Percentiles rank a stretch among this genome's conserved stretches.
Evolutionary conservation across 345 rosid species (phyloP).

Genomic region (Brassica carinata): DNA sequence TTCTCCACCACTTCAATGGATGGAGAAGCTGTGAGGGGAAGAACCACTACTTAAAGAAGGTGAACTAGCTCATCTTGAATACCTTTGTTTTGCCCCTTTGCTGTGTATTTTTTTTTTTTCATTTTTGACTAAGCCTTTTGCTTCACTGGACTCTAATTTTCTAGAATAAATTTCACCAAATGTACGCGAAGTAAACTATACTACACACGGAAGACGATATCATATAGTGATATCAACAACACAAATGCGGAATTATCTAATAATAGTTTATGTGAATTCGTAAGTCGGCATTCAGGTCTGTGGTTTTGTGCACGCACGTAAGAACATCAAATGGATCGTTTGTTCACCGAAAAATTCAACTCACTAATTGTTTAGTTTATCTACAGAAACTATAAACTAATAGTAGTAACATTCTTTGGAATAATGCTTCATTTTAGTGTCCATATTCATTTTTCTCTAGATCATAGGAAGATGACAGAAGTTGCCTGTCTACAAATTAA

Average conservation of each 20-base stretch:
- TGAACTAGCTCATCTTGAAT: background rate
- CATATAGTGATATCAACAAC: background rate
- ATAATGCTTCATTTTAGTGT: constrained; percentile 22
- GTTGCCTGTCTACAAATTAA: background rate
- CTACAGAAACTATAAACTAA: background rate
- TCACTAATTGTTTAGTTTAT: constrained; percentile 14
- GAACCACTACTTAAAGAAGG: constrained; percentile 27
- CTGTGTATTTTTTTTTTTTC: background rate
- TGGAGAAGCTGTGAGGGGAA: constrained; percentile 5
- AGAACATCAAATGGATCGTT: background rate
- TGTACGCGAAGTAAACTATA: background rate
- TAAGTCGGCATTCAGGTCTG: constrained; percentile 14
- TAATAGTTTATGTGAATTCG: constrained; percentile 15
- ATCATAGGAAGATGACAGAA: constrained; percentile 6
- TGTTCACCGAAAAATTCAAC: constrained; percentile 5
- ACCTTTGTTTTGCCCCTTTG: constrained; percentile 25
- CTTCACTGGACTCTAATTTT: constrained; percentile 30
- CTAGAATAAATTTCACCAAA: constrained; percentile 2
- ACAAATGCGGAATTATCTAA: background rate
- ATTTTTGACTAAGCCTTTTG: constrained; percentile 28
- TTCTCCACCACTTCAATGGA: constrained; percentile 17
- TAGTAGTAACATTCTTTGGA: constrained; percentile 11
- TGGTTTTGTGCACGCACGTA: constrained; percentile 40
- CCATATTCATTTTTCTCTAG: constrained; percentile 20
- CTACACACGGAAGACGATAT: background rate